A percentile compares a stretch with the other conserved stretches of the same genome.
phyloP scores from a whole-genome alignment of 2,329 filamentous ascomycete genomes.

The Hirsutella thompsonii region DNA sequence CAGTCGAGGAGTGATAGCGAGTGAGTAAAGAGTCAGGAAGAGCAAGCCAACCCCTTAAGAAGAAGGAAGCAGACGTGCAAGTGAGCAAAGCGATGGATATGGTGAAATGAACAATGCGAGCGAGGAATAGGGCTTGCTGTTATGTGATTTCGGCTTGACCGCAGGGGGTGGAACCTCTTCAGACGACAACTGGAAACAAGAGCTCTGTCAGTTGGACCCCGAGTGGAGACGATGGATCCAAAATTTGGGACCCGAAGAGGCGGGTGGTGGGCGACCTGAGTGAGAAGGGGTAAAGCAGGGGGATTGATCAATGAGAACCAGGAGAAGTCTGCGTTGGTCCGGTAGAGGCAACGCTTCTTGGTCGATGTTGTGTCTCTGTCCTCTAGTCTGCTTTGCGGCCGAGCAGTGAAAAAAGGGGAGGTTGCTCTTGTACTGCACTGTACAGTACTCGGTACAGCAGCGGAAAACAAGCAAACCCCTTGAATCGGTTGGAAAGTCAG shows the following conservation, averaged over 20 bases:
- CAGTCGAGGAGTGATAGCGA: too few relatives aligned
- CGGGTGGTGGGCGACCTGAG: not conserved
- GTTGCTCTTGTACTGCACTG: too few relatives aligned
- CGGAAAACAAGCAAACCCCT: too few relatives aligned
- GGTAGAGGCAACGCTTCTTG: too few relatives aligned
- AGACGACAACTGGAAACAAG: not conserved
- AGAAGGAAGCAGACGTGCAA: not conserved
- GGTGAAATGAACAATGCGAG: not conserved
- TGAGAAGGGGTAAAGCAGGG: not conserved
- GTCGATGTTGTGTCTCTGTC: too few relatives aligned
- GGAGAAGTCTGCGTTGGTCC: too few relatives aligned
- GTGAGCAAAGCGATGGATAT: not conserved
- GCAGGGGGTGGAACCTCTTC: not conserved
- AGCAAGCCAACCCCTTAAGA: too few relatives aligned
- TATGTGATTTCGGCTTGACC: not conserved
- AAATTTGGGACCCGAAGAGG: not conserved
- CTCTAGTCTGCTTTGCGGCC: too few relatives aligned
- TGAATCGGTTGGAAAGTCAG: not conserved
- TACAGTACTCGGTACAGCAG: too few relatives aligned
- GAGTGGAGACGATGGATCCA: not conserved
- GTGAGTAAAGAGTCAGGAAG: too few relatives aligned
- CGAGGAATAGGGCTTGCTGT: not conserved
- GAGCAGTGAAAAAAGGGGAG: too few relatives aligned
- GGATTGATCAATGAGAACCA: too few relatives aligned
- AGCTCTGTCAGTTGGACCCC: slow-evolving; percentile 1